Evolutionary conservation across 2,329 filamentous ascomycete genomes (phyloP), one percentile per base, ranked within the genome.

Genomic region (Neurospora sp.): DNA sequence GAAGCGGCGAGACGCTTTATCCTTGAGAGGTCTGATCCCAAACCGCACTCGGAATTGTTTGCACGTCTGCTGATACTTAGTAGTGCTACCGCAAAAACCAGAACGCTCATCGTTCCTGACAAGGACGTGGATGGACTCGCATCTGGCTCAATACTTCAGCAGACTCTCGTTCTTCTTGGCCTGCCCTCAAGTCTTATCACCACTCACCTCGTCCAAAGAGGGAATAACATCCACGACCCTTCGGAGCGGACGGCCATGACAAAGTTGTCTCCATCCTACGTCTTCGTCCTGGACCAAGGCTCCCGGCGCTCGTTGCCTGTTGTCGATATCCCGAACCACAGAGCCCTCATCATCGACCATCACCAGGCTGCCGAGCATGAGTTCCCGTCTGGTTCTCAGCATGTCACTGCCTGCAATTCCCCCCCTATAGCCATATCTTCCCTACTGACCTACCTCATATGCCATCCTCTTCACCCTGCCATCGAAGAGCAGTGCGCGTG

Each of bases 111-210:
- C 15, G 82, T 91, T 0, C 89, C 89, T 0, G 89, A 91, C 75
- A 91, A 91, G 75, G 89, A 91, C 73, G 88, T 88, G 2, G 89
- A 91, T 77, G 89, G 89, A 0, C 80, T 92, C 3, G 85, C 85
- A 2, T 87, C 89, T 2, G 89, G 89, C 0, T 85, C 85, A 1
- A 91, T 91, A 38, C 76, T 91, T 1, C 81, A 86, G 69, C 85
- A 84, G 69, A 90, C 88, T 0, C 80, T 91, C 3, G 77, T 84
- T 1, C 78, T 86, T 1, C 83, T 91, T 0, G 89, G 89, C 1
- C 81, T 91, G 0, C 77, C 84, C 10, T 73, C 81, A 8, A 77
- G 81, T 6, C 78, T 85, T 1, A 87, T 91, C 69, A 81, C 84
- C 3, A 83, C 86, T 0, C 87, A 91, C 75, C 81, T 90, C 3